Base-by-base conservation (phyloP, 345 rosid species). In the Zanthoxylum bungeanum region DNA sequence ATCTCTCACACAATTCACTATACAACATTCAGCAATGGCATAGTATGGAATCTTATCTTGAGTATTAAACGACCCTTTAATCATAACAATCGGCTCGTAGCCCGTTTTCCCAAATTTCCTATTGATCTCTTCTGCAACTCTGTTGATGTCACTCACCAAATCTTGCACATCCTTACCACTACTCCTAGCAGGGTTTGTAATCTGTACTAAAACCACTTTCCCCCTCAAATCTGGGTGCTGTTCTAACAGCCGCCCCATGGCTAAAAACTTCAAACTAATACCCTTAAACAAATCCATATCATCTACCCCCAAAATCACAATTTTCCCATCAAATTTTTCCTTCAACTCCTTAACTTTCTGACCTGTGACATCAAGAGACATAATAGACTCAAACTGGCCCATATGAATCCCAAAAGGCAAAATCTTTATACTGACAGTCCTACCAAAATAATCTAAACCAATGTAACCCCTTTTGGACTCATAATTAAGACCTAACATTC, bases 231-330 rank as follows among this genome's bases (percentile, higher is more conserved):
- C 68, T 5, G 63, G 62, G 3, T 84, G 73, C 62, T 74, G 76
- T 61, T 88, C 88, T 76, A 92, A 76, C 39, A 92, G 85, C 64
- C 80, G 82, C 27, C 86, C 88, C 81, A 92, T 69, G 8, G 97
- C 97, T 69, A 77, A 71, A 46, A 92, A 88, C 79, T 92, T 92
- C 81, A 88, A 77, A 75, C 82, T 65, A 58, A 92, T 86, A 9
- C 97, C 97, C 61, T 92, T 92, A 66, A 92, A 90, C 69, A 87
- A 40, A 76, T 92, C 97, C 81, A 90, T 70, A 81, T 92, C 97
- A 81, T 92, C 97, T 28, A 82, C 96, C 47, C 96, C 92, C 17
- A 92, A 65, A 74, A 90, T 85, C 68, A 92, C 76, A 30, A 73
- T 74, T 28, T 79, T 87, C 69, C 86, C 93, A 8, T 74, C 69